A percentile compares a stretch with the other conserved stretches of the same genome.
These are phyloP conservation scores for Magnusiomyces magnusii DNA, from an alignment of 1,139 yeast genomes.

Conservation along the genomic window DNA sequence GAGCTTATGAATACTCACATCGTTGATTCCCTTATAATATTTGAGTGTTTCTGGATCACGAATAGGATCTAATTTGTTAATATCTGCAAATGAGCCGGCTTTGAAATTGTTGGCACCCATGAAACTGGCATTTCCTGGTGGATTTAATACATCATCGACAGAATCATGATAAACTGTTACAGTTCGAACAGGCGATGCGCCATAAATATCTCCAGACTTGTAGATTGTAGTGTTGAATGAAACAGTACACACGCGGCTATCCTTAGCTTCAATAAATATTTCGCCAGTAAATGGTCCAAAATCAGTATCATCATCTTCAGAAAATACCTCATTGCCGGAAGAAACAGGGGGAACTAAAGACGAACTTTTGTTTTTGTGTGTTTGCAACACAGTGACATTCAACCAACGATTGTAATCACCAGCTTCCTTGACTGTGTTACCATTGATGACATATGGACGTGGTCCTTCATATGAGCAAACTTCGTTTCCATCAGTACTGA, in stretches of 20 bases:
- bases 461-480: conserved; percentile 46
- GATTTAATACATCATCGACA: not conserved
- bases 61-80: not conserved
- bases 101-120: conserved; percentile 10
- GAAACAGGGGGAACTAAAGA: not conserved
- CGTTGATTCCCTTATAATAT: conserved; percentile 47
- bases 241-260: conserved; percentile 57
- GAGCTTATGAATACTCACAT: conserved; percentile 54
- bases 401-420: conserved; percentile 40
- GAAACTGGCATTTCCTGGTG: conserved; percentile 10
- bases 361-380: conserved; percentile 36
- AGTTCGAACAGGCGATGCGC: conserved; percentile 53
- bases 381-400: conserved; percentile 43
- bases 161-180: conserved; percentile 43
- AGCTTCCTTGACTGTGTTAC: conserved; percentile 27
- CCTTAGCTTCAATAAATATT: conserved; percentile 48
- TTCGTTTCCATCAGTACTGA: conserved; percentile 40
- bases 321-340: conserved; percentile 23
- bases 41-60: conserved; percentile 19
- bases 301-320: conserved; percentile 14
- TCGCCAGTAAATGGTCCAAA: conserved; percentile 65
- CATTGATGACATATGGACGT: conserved; percentile 48
- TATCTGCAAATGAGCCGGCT: not conserved
- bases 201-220: conserved; percentile 23
- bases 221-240: conserved; percentile 46